Evolutionary conservation across 139 green algal species (phyloP), one percentile per base, ranked within the genome.

Genomic region (Auxenochlorella protothecoides): DNA sequence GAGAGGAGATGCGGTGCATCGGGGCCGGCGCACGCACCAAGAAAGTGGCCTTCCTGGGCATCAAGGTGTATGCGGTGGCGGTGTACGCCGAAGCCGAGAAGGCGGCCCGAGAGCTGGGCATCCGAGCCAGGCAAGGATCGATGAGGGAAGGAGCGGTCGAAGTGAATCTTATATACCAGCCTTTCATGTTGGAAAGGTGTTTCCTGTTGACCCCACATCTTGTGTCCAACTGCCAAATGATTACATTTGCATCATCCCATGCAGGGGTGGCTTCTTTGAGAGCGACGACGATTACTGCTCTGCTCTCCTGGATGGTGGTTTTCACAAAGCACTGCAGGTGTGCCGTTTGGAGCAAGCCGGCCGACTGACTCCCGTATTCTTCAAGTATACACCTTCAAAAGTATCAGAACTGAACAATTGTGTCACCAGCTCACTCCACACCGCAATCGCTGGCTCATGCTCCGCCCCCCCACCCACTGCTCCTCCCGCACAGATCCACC

Each of bases 31-130:
- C 79, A n/a, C 77, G 88, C 6, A 16, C 54, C 52, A 95, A 95
- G 81, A 88, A 89, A 72, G 84, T 95, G 52, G 75, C 86, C 6
- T 83, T 96, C 55, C 62, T 96, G 0, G 75, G 72, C 6, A 87
- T 90, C 4, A 88, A 94, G 84, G 88, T 94, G 13, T 96, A 96
- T 75, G 80, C 86, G 8, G 75, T 89, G 6, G 78, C 84, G 2
- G 57, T 89, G 51, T 96, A 88, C 76, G 90, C 92, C 8, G 90
- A 96, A 74, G 89, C 76, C 0, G 81, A 89, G 56, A 73, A 76
- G 53, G 85, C 85, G 6, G 85, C 89, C 3, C 80, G 84, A 57
- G 90, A 96, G 80, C 80, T 96, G 70, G 90, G 88, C 60, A 69
- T 95, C 12, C 78, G 89, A 3, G 14, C 79, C 14, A 75, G 89